Base-by-base conservation (phyloP, 2,329 filamentous ascomycete genomes). In the Blumeria hordei region DNA sequence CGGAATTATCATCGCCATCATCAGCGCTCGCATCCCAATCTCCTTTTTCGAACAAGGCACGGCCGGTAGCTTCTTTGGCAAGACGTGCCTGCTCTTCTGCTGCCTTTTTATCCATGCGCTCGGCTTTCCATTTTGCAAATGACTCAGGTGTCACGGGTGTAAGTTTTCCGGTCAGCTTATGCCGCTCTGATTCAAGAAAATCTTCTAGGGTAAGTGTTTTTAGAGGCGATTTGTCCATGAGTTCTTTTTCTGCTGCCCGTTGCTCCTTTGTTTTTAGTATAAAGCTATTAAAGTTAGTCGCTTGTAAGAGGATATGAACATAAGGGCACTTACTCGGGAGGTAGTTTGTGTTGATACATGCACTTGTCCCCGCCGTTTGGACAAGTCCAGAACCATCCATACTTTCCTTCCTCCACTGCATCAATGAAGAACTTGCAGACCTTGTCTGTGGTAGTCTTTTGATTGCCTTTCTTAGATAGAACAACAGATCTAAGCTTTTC, bases 351-450 rank as follows among this genome's bases (percentile, higher is more conserved):
- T 70, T 85, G 88, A 68, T 98, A 98, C 83, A 92, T 96, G 83
- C 92, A 98, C 70, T 94, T 86, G 67, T 98, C 84, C 59, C 85
- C 90, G 60, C 88, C 88, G 65, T 96, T 96, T 50, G 92, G 92
- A 76, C 92, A 98, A 57, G 80, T 75, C 92, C 92, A 98, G 71
- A 98, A 96, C 92, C 92, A 98, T 59, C 92, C 92, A 64, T 98
- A 98, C 70, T 96, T 98, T 64, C 88, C 85, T 66, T 98, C 92
- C 70, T 98, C 92, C 59, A 98, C 92, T 32, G 92, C 92, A 62
- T 88, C 82, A 67, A 96, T 92, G 68, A 98, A 98, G 74, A 73
- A 94, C 70, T 96, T 98, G 85, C 92, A 98, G 61, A 98, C 92
- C 71, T 96, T 98, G 67, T 98, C 92, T 50, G 92, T 98, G 5